phyloP scores from a whole-genome alignment of 2,329 filamentous ascomycete genomes.

The Trematosphaeria pertusa region DNA sequence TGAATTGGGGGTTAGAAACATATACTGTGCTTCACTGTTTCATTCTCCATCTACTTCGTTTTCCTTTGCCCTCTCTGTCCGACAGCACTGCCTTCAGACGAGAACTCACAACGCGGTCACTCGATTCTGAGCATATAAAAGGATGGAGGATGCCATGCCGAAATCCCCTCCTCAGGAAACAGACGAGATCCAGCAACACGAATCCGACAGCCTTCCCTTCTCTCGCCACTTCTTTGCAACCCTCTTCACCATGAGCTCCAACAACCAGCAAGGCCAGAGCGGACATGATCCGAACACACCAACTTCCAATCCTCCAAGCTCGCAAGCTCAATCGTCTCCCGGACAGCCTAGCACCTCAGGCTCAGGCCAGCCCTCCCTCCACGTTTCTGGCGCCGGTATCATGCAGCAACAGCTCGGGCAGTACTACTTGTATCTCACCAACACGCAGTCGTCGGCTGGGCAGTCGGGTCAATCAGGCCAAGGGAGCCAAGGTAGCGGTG shows the following conservation, averaged over 20 bases:
- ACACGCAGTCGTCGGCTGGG: background rate
- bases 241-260: constrained; percentile 5
- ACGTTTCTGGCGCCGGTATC: constrained; percentile 4
- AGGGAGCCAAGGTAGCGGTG: background rate
- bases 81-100: background rate
- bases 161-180: background rate
- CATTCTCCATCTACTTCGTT: background rate
- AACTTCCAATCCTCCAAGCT: background rate
- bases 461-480: constrained; percentile 1
- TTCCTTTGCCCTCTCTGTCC: background rate
- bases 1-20: no score
- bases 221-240: background rate
- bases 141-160: background rate
- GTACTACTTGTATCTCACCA: constrained; percentile 16
- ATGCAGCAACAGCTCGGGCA: constrained; percentile 14
- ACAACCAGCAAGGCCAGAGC: constrained; percentile 1
- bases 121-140: background rate
- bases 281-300: constrained; percentile 3
- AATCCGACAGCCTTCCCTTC: background rate
- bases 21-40: no score
- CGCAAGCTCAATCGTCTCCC: no score
- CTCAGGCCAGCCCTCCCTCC: constrained; percentile 4
- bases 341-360: constrained; percentile 1
- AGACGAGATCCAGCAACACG: background rate
- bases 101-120: background rate